These are phyloP conservation scores for Gastrolobium villosum DNA, from an alignment of 306 rosid species.

Conservation along the genomic window DNA sequence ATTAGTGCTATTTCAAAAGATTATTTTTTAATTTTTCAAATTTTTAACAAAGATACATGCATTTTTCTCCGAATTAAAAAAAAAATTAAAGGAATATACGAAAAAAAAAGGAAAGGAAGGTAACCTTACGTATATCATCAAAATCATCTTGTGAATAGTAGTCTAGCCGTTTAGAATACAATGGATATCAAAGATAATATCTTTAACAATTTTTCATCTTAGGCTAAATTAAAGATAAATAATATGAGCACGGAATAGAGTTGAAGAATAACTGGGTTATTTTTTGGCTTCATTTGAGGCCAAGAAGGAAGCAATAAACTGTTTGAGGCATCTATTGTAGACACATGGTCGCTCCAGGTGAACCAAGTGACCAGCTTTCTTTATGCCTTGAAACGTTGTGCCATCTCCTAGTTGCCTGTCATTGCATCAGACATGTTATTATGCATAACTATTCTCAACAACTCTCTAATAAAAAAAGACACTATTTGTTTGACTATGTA, in stretches of 20 bases:
- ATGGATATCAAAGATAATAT: not conserved
- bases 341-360: constrained; percentile 80
- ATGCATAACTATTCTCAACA: too few relatives aligned
- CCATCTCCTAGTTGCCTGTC: constrained; percentile 66
- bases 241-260: not conserved
- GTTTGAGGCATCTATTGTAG: constrained; percentile 55
- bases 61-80: too few relatives aligned
- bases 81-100: too few relatives aligned
- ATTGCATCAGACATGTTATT: not conserved
- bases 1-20: too few relatives aligned
- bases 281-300: constrained; percentile 15
- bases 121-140: not conserved
- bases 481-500: not conserved
- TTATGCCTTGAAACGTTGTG: constrained; percentile 65
- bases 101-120: not conserved
- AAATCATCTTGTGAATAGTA: constrained; percentile 3
- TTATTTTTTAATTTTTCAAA: too few relatives aligned
- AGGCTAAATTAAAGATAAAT: not conserved
- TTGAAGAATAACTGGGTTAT: not conserved
- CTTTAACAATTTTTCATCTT: not conserved
- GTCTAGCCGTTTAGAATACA: not conserved
- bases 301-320: constrained; percentile 42
- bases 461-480: not conserved
- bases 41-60: too few relatives aligned
- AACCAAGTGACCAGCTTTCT: constrained; percentile 85